Evolutionary conservation across 2,329 filamentous ascomycete species (phyloP), one percentile per base, ranked within the genome.

Genomic region (Stemphylium lycopersici): DNA sequence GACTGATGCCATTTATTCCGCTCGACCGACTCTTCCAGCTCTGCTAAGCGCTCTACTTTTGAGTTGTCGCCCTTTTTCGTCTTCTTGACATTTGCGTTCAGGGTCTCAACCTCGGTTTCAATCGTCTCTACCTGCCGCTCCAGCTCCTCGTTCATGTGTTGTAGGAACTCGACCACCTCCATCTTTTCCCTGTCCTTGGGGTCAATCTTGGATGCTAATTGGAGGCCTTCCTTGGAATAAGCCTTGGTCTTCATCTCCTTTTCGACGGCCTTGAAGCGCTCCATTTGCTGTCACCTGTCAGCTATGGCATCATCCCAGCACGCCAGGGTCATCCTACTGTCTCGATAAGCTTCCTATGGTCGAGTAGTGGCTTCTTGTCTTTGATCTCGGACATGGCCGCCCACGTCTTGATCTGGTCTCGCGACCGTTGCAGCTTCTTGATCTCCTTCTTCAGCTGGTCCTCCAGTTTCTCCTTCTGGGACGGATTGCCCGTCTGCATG

Each of bases 211-310:
- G 91, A 88, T 22, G 92, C 91, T 47, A 93, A 90, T 61, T 91
- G 95, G 62, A 99, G 80, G 39, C 95, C 95, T 78, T 98, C 95
- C 82, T 99, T 98, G 59, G 95, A 98, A 79, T 96, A 99, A 58
- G 95, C 95, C 78, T 99, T 99, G 52, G 95, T 99, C 83, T 99
- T 99, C 95, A 99, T 98, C 71, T 96, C 95, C 82, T 99, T 99
- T 78, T 99, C 95, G 48, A 99, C 95, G n/a, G 93, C 93, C 81
- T 99, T 99, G 85, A 99, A 99, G 71, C 91, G 92, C 80, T 99
- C 95, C 95, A 99, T 99, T 90, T 93, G 89, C 91, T 95, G 79
- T 76, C 79, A 55, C 55, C 42, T 48, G 67, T 77, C 65, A 77
- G 75, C 31, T 63, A 61, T 49, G 52, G 55, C 44, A 54, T 61